These are phyloP conservation scores for Protomyces macrosporus DNA, from an alignment of 1,139 yeast species.

Conservation along the genomic window DNA sequence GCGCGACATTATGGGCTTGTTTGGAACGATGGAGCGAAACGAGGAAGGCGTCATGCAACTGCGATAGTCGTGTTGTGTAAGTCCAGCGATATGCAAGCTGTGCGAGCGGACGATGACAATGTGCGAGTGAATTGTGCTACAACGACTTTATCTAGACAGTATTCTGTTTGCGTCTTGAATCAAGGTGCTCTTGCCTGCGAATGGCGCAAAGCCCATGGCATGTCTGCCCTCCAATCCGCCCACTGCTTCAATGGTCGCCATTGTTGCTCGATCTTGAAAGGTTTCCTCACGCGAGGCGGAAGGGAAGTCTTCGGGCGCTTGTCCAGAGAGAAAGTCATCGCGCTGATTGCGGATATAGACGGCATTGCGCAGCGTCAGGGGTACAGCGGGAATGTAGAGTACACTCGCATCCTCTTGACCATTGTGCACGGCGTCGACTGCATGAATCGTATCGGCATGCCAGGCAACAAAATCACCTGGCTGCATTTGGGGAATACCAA, in stretches of 20 bases:
- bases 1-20: constrained; percentile 22
- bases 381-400: constrained; percentile 41
- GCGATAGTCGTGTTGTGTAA: background rate
- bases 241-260: background rate
- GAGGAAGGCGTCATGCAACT: constrained; percentile 17
- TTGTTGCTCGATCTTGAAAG: background rate
- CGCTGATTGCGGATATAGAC: constrained; percentile 37
- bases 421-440: constrained; percentile 45
- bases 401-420: constrained; percentile 45
- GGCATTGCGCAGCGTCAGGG: constrained; percentile 34
- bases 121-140: background rate
- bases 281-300: constrained; percentile 31
- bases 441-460: constrained; percentile 50
- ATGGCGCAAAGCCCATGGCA: background rate
- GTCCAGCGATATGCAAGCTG: background rate
- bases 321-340: constrained; percentile 36
- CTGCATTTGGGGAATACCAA: constrained; percentile 34
- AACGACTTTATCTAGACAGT: background rate
- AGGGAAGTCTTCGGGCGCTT: constrained; percentile 42
- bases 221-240: background rate
- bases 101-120: background rate
- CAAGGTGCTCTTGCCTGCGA: background rate
- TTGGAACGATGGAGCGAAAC: constrained; percentile 18
- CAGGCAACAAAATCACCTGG: constrained; percentile 47
- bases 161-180: background rate